phyloP scores from a whole-genome alignment of 805 yeast genomes.

The Candida endomychidarum region DNA sequence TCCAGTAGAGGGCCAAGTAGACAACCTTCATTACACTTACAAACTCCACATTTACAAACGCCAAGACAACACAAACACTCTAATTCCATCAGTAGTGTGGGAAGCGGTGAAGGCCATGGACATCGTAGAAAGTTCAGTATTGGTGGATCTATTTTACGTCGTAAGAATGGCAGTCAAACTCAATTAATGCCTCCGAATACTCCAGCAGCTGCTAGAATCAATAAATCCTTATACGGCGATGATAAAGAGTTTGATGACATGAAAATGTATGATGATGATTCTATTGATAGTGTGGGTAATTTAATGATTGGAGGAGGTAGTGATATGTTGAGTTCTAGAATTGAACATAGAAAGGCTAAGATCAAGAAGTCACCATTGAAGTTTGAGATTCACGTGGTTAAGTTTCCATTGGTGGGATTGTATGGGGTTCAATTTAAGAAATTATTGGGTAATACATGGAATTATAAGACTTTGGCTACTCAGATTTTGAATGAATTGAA shows the following conservation, averaged over 20 bases:
- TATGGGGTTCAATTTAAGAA: conserved; percentile 96
- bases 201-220: conserved; percentile 49
- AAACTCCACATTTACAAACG: conserved; percentile 32
- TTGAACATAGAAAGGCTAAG: conserved; percentile 47
- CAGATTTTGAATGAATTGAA: conserved; percentile 74
- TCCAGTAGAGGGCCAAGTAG: conserved; percentile 27
- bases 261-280: conserved; percentile 52
- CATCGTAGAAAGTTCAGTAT: conserved; percentile 66
- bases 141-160: conserved; percentile 55
- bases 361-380: conserved; percentile 57
- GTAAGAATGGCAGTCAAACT: conserved; percentile 44
- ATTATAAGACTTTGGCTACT: conserved; percentile 86
- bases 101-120: conserved; percentile 22
- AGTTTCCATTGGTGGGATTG: conserved; percentile 84
- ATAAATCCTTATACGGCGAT: conserved; percentile 27
- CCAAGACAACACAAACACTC: conserved; percentile 37
- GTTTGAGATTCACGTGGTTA: conserved; percentile 89
- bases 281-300: conserved; percentile 56
- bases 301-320: conserved; percentile 48
- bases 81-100: conserved; percentile 29
- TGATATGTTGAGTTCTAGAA: conserved; percentile 61
- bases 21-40: conserved; percentile 38
- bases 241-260: conserved; percentile 29
- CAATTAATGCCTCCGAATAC: conserved; percentile 51
- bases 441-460: conserved; percentile 91